These are phyloP conservation scores for Penicillium riverlandense DNA, from an alignment of 495 filamentous ascomycete genomes.

Conservation along the genomic window DNA sequence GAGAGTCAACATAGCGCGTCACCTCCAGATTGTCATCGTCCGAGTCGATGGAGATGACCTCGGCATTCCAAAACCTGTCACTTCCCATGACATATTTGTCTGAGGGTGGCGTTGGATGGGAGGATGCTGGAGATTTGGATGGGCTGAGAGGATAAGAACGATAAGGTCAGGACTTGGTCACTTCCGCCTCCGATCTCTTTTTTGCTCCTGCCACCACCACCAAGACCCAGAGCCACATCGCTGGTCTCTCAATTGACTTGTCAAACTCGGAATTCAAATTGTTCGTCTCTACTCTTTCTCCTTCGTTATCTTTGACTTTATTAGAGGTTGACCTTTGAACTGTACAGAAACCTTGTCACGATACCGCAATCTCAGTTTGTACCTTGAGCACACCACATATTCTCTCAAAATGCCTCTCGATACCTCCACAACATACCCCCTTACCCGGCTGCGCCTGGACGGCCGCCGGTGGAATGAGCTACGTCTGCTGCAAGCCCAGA, in stretches of 20 bases:
- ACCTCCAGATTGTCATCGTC: slow-evolving; percentile 37
- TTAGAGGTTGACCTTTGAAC: too few species aligned
- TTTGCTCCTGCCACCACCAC: slow-evolving; percentile 3
- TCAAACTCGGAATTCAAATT: too few species aligned
- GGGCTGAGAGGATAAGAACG: neutral
- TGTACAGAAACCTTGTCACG: too few species aligned
- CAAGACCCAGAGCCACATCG: neutral
- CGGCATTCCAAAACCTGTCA: slow-evolving; percentile 1
- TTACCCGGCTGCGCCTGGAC: slow-evolving; percentile 83
- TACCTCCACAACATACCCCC: slow-evolving; percentile 71
- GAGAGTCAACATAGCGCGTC: slow-evolving; percentile 13
- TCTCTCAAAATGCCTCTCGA: slow-evolving; percentile 72
- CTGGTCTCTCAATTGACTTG: slow-evolving; percentile 1
- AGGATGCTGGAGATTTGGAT: neutral
- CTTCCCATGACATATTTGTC: slow-evolving; percentile 8
- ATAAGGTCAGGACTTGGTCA: too few species aligned
- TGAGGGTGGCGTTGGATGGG: neutral
- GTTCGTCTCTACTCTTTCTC: too few species aligned
- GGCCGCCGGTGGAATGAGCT: slow-evolving; percentile 98
- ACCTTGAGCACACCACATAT: neutral
- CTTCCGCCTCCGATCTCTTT: slow-evolving; percentile 2
- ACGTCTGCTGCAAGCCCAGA: slow-evolving; percentile 78
- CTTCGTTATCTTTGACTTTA: too few species aligned
- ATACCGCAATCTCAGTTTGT: neutral
- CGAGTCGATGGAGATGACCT: slow-evolving; percentile 23